phyloP scores from a whole-genome alignment of 148 eudicot genomes.

The Persicaria maculosa region DNA sequence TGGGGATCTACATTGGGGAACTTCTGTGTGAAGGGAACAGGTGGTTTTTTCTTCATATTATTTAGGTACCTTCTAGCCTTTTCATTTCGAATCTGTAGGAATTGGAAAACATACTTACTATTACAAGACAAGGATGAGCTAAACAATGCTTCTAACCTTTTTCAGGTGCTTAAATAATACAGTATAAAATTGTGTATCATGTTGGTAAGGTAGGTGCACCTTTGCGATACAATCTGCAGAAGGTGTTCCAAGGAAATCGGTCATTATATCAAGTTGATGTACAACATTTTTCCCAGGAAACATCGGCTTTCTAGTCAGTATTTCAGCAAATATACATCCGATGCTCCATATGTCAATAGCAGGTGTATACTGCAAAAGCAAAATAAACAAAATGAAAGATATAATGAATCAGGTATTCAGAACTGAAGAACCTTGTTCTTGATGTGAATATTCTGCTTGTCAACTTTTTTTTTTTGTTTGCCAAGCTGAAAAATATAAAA shows the following conservation, averaged over 20 bases:
- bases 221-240: constrained; percentile 14
- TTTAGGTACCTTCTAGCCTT: constrained; percentile 75
- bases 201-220: constrained; percentile 9
- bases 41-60: constrained; percentile 68
- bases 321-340: constrained; percentile 22
- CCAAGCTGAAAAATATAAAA: neutral
- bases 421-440: neutral
- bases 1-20: constrained; percentile 84
- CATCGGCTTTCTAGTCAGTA: constrained; percentile 14
- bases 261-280: constrained; percentile 20
- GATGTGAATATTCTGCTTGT: neutral
- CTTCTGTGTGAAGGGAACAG: constrained; percentile 63
- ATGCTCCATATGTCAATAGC: constrained; percentile 23
- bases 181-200: neutral
- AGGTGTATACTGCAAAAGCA: constrained; percentile 19
- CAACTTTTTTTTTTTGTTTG: neutral
- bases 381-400: neutral
- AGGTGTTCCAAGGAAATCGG: constrained; percentile 22
- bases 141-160: neutral
- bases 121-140: neutral
- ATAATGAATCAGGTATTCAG: constrained; percentile 5
- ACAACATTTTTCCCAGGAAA: constrained; percentile 23
- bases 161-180: neutral
- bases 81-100: constrained; percentile 50
- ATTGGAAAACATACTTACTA: neutral